Evolutionary conservation across 2,329 filamentous ascomycete species (phyloP), one percentile per base, ranked within the genome.

Genomic region (Pseudohalonectria lignicola): DNA sequence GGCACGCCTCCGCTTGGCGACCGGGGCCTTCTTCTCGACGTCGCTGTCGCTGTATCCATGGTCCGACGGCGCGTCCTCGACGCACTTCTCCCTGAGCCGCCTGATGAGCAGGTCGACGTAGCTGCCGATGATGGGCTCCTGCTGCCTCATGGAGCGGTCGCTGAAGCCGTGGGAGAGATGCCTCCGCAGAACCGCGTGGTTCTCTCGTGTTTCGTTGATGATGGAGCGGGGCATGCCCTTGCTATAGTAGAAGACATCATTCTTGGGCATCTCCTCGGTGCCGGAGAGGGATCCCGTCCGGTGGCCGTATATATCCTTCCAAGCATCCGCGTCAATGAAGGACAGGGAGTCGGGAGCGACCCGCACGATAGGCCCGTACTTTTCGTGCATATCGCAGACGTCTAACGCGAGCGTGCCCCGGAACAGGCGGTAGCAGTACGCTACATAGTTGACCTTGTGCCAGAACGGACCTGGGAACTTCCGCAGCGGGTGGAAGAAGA

Each of bases 311-410:
- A 65, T 61, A 31, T 64, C 57, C 43, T 57, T 54, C 54, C 56
- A 63, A 10, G 45, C 43, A 3, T 51, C 41, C 1, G 50, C 46
- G 17, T 45, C 39, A 36, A 50, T 53, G 48, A 63, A 67, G 2
- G 60, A 58, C 13, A 69, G 49, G 41, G 66, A 58, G 33, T 61
- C 52, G 0, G 65, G 64, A 3, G 53, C 54, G 20, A 63, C 44
- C 6, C 66, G 61, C 12, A 69, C 58, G 2, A 68, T 52, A 2
- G 51, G 47, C 7, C 63, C 63, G 38, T 61, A 61, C 34, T 53
- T 23, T 5, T 37, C 13, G 30, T 46, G 44, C 25, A 43, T 33
- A 15, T 32, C 28, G 6, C 43, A 39, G 12, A 50, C 42, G 30
- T 47, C 43, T 23, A 43, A 41, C n/a, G 45, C 32, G 20, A 47